Evolutionary conservation across 495 filamentous ascomycete species (phyloP).

Genomic region (Penicillium macrosclerotiorum): DNA sequence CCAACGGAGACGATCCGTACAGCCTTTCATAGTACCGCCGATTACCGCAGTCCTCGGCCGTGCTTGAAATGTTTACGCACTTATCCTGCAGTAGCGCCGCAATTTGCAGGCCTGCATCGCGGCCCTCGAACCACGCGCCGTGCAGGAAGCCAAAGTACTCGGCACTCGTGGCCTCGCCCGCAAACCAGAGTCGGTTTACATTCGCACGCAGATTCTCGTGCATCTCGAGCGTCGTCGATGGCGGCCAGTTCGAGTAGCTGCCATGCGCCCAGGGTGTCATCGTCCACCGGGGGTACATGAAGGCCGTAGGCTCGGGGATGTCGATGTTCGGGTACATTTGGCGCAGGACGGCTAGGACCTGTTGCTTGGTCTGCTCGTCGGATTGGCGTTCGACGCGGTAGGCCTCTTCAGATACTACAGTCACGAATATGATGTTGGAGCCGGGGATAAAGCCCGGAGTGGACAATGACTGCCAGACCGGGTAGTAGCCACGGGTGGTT

Average conservation of each 20-base stretch:
- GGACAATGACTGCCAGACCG: slow-evolving; percentile 67
- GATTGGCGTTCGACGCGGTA: slow-evolving; percentile 64
- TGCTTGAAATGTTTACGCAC: slow-evolving; percentile 7
- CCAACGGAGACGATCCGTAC: slow-evolving; percentile 15
- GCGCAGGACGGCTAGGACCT: slow-evolving; percentile 61
- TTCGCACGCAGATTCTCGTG: slow-evolving; percentile 76
- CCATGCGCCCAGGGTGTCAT: slow-evolving; percentile 64
- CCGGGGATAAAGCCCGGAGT: slow-evolving; percentile 58
- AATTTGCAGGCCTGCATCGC: slow-evolving; percentile 50
- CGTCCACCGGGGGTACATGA: slow-evolving; percentile 72
- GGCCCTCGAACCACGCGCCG: slow-evolving; percentile 63
- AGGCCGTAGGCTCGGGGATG: slow-evolving; percentile 65
- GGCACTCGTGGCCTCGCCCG: slow-evolving; percentile 68
- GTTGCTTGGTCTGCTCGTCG: slow-evolving; percentile 56
- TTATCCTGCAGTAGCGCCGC: slow-evolving; percentile 31
- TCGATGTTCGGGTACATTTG: slow-evolving; percentile 61
- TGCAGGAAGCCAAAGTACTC: slow-evolving; percentile 74
- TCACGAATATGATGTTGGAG: slow-evolving; percentile 68
- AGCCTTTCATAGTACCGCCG: slow-evolving; percentile 8
- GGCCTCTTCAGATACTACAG: slow-evolving; percentile 59
- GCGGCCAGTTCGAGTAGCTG: slow-evolving; percentile 73
- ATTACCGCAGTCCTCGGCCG: slow-evolving; percentile 11
- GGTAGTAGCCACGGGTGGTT: slow-evolving; percentile 62
- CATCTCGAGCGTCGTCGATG: slow-evolving; percentile 60
- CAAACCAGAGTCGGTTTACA: slow-evolving; percentile 63